Evolutionary conservation across 169 alveolate species (phyloP).

Genomic region (Plasmodium vivax): DNA sequence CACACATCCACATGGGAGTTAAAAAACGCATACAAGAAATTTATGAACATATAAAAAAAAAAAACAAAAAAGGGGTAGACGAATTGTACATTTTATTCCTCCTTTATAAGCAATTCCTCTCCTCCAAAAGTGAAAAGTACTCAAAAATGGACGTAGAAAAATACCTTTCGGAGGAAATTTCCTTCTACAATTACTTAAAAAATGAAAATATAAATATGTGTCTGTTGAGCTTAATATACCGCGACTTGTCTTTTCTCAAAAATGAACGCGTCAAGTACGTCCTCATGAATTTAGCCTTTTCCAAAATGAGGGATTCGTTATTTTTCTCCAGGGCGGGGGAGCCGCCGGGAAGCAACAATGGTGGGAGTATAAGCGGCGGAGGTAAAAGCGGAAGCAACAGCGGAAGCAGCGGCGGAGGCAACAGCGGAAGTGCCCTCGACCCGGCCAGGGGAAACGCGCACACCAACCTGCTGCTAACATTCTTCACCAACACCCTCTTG

Average conservation of each 20-base stretch:
- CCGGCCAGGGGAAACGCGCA: background rate
- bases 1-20: background rate
- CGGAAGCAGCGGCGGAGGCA: background rate
- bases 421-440: background rate
- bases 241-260: constrained; percentile 69
- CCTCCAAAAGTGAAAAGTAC: constrained; percentile 46
- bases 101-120: constrained; percentile 48
- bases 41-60: constrained; percentile 31
- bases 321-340: background rate
- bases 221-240: constrained; percentile 72
- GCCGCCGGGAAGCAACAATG: background rate
- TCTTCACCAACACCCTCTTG: constrained; percentile 25
- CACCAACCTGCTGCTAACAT: background rate
- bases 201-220: constrained; percentile 72
- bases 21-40: constrained; percentile 20
- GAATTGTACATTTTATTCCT: constrained; percentile 51
- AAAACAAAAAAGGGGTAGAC: constrained; percentile 42
- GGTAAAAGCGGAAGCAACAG: background rate
- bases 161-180: constrained; percentile 34
- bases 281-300: constrained; percentile 58
- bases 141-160: constrained; percentile 19
- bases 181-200: constrained; percentile 70
- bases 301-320: constrained; percentile 41
- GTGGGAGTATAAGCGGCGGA: background rate
- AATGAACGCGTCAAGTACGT: constrained; percentile 50